These are phyloP conservation scores for Phascolomyces articulosus DNA, from an alignment of 371 early-diverging fungal species.

Conservation along the genomic window DNA sequence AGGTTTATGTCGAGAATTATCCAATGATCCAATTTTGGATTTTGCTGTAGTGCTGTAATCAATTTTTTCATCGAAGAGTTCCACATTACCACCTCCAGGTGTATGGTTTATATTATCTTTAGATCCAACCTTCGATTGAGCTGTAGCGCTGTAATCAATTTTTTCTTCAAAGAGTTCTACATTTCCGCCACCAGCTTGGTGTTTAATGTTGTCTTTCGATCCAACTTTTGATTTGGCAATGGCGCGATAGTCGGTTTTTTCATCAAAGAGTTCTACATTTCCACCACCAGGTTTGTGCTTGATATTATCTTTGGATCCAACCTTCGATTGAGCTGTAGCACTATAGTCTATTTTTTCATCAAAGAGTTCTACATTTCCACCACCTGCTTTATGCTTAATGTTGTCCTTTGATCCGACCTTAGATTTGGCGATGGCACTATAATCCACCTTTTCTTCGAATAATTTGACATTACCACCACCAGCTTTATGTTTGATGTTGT, in stretches of 20 bases:
- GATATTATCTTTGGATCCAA: conserved; percentile 21
- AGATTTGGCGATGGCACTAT: conserved; percentile 10
- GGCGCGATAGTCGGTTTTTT: conserved; percentile 2
- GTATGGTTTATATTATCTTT: conserved; percentile 23
- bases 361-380: conserved; percentile 19
- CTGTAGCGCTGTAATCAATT: background rate
- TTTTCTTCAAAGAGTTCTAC: conserved; percentile 18
- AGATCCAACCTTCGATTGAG: conserved; percentile 20
- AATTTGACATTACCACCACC: conserved; percentile 23
- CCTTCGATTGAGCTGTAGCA: conserved; percentile 15
- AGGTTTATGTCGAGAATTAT: background rate
- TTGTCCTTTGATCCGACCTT: conserved; percentile 25
- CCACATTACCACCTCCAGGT: conserved; percentile 16
- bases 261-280: conserved; percentile 13
- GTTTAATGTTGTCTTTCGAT: conserved; percentile 18
- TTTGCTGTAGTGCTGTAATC: background rate
- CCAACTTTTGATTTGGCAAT: conserved; percentile 23
- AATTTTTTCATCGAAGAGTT: conserved; percentile 14
- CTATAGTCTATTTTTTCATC: background rate
- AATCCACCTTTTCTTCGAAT: conserved; percentile 10
- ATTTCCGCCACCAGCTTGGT: conserved; percentile 21
- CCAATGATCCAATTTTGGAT: background rate
- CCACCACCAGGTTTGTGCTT: conserved; percentile 25
- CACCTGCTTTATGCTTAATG: conserved; percentile 26
- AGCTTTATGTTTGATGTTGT: conserved; percentile 26